A percentile compares a stretch with the other conserved stretches of the same genome.
Conservation (phyloP, 1,284 basidiomycete genomes). For the Peniophora sp. region DNA sequence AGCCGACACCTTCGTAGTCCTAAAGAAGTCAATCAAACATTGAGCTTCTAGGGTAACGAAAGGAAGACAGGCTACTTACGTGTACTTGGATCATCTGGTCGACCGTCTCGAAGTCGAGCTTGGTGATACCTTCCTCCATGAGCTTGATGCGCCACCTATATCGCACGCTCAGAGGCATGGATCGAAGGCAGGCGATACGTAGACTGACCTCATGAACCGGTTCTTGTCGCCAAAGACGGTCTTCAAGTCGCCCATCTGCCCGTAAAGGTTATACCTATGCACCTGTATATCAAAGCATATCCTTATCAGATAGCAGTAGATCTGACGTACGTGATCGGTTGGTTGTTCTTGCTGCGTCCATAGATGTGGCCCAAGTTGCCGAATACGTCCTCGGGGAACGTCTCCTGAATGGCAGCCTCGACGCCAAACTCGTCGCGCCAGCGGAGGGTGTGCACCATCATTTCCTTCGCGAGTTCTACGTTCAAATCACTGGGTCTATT, state of each 20-base stretch:
- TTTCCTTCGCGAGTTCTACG: constrained; percentile 44
- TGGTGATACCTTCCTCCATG: constrained; percentile 59
- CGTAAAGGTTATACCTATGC: constrained; percentile 65
- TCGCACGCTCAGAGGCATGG: background rate
- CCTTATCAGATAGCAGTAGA: background rate
- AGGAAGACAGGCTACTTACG: constrained; percentile 28
- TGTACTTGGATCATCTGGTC: constrained; percentile 74
- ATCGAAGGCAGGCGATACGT: background rate
- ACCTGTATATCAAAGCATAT: background rate
- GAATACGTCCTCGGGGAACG: constrained; percentile 60
- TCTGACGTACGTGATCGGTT: constrained; percentile 51
- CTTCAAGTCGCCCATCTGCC: constrained; percentile 53
- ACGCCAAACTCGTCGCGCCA: constrained; percentile 70
- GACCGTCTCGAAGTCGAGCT: constrained; percentile 62
- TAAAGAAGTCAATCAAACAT: background rate
- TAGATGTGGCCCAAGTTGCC: constrained; percentile 54
- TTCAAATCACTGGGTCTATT: constrained; percentile 31
- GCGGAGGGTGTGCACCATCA: constrained; percentile 60
- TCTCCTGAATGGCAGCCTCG: constrained; percentile 49
- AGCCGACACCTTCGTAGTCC: constrained; percentile 70
- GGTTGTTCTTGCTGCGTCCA: constrained; percentile 59
- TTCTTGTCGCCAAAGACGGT: constrained; percentile 64
- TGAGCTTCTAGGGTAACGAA: background rate
- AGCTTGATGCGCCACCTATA: constrained; percentile 67
- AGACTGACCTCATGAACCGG: constrained; percentile 56